Evolutionary conservation across 2,329 filamentous ascomycete genomes (phyloP), one percentile per base, ranked within the genome.

Genomic region (Calonectria pseudoturangicola): DNA sequence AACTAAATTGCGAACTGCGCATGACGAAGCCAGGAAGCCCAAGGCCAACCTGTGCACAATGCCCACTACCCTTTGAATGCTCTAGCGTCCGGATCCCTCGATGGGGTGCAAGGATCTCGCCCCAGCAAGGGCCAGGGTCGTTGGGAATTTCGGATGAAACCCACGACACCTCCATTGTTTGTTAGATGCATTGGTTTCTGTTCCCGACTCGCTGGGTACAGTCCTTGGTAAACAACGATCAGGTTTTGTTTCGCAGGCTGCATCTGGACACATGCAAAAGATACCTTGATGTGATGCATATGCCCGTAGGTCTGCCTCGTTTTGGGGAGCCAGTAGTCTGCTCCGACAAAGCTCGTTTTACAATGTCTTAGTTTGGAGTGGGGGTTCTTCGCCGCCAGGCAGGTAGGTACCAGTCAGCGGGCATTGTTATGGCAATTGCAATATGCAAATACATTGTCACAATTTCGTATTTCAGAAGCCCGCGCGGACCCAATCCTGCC

Each of bases 1-100:
- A 76, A 72, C 67, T 72, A 79, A 79, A 74, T 75, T 79, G 73
- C 62, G 71, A 77, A 68, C 68, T 71, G 67, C 76, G 75, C 74
- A 73, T 79, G 75, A 79, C 70, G 58, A 70, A 27, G 48, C 58
- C 60, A 58, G 39, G 48, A 66, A 41, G 66, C 60, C 48, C 7
- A 41, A 65, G 56, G 45, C 68, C 65, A 66, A 36, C 41, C 54
- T 39, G 71, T 65, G 66, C 43, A 51, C 41, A 69, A 68, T 68
- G 73, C 71, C 64, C 28, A 54, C 63, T 75, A 67, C 74, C 62
- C 54, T 65, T 56, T 27, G 50, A 36, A 39, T 45, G 36, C 66
- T 36, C 28, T 43, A 68, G 66, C 36, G 30, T 36, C 21, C 30
- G 36, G 64, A 27, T 30, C 51, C 66, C 43, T 60, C 66, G 64